Percentiles rank a stretch among this genome's conserved stretches.
Conservation (phyloP, 2,329 filamentous ascomycete genomes). For the Blumeria graminis region DNA sequence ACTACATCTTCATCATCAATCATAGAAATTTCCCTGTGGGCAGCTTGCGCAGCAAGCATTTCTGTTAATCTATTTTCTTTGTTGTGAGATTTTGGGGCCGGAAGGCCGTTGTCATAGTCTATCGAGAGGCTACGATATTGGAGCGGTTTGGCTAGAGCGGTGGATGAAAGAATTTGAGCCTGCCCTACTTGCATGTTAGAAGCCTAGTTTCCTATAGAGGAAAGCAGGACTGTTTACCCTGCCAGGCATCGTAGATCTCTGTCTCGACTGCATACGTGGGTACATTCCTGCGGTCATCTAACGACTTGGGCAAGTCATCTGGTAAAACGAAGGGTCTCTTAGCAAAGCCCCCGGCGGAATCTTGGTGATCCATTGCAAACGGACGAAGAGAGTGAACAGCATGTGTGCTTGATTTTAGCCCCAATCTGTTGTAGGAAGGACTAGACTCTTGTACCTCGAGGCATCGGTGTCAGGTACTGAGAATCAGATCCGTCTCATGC, state of each 20-base stretch:
- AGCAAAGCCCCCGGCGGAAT: conserved; percentile 34
- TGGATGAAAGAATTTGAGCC: conserved; percentile 81
- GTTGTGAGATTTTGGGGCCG: conserved; percentile 35
- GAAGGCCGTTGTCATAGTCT: conserved; percentile 42
- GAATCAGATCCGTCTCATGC: too few relatives aligned
- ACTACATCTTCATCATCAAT: conserved; percentile 64
- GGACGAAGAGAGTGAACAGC: conserved; percentile 7
- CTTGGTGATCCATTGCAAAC: conserved; percentile 33
- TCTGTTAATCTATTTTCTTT: conserved; percentile 79
- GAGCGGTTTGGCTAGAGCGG: conserved; percentile 60
- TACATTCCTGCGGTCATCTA: conserved; percentile 62
- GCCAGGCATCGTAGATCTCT: conserved; percentile 97
- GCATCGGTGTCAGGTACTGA: too few relatives aligned
- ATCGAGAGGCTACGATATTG: conserved; percentile 63
- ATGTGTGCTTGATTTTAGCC: conserved; percentile 10
- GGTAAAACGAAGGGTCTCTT: conserved; percentile 38
- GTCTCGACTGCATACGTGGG: conserved; percentile 52
- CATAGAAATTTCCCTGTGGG: conserved; percentile 47
- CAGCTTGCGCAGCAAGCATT: conserved; percentile 88
- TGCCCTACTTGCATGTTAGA: conserved; percentile 35
- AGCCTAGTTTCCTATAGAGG: conserved; percentile 2
- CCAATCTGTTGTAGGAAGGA: conserved; percentile 1
- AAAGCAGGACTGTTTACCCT: conserved; percentile 31
- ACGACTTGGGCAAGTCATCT: conserved; percentile 65
- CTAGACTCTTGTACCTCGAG: too few relatives aligned